Percentiles rank a stretch among this genome's conserved stretches.
Evolutionary conservation across 2,329 filamentous ascomycete genomes (phyloP).

Genomic region (Beauveria sp.): DNA sequence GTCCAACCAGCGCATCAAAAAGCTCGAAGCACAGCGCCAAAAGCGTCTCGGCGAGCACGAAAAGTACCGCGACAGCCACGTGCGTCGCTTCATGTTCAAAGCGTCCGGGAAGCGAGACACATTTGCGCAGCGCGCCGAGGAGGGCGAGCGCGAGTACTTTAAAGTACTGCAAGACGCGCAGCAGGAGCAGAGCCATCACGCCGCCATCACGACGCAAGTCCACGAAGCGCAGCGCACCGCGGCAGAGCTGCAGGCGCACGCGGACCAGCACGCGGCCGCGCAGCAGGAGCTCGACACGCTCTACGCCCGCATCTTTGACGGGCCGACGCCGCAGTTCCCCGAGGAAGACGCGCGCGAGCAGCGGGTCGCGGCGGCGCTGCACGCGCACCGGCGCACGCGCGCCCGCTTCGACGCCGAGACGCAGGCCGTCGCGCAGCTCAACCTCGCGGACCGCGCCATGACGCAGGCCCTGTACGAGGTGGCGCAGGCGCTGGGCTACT

Average conservation of each 20-base stretch:
- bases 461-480: slow-evolving; percentile 28
- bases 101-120: slow-evolving; percentile 36
- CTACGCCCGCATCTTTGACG: slow-evolving; percentile 46
- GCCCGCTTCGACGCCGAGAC: slow-evolving; percentile 30
- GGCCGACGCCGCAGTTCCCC: slow-evolving; percentile 43
- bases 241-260: slow-evolving; percentile 27
- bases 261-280: slow-evolving; percentile 28
- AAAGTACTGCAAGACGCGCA: slow-evolving; percentile 42
- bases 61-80: slow-evolving; percentile 43
- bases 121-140: slow-evolving; percentile 36
- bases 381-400: slow-evolving; percentile 30
- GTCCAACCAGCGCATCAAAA: slow-evolving; percentile 29
- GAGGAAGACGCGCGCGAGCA: slow-evolving; percentile 44
- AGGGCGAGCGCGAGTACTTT: slow-evolving; percentile 48
- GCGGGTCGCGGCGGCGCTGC: slow-evolving; percentile 24
- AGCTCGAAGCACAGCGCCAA: slow-evolving; percentile 32
- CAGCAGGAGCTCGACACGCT: slow-evolving; percentile 41
- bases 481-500: slow-evolving; percentile 32
- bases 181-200: slow-evolving; percentile 33
- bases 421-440: slow-evolving; percentile 32
- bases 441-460: slow-evolving; percentile 30
- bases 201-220: slow-evolving; percentile 31
- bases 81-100: slow-evolving; percentile 44
- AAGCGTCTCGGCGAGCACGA: slow-evolving; percentile 44
- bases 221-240: slow-evolving; percentile 30